Evolutionary conservation across 2,329 filamentous ascomycete genomes (phyloP), one percentile per base, ranked within the genome.

Genomic region (Phaeosphaeria sp.): DNA sequence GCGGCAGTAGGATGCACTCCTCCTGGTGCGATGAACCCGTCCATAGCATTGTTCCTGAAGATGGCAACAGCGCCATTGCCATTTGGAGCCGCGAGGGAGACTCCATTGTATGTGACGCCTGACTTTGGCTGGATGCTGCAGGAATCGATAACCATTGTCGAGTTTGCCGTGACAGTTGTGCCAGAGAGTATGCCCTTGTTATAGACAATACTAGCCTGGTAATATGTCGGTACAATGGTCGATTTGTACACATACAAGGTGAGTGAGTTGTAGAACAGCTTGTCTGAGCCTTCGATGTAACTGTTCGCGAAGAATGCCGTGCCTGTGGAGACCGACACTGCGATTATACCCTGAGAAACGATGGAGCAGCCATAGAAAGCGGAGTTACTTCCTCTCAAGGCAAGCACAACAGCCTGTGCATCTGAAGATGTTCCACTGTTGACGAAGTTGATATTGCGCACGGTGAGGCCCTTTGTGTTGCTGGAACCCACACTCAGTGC

Each of bases 311-410:
- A 74, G 24, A 83, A 60, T 1, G 72, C 74, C 0, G 77, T 67
- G 2, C 78, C 77, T 9, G 66, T 62, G 1, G 71, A 67, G 5
- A 72, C 62, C 3, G 63, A 71, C 7, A 76, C 67, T 2, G 65
- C 69, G 22, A 65, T 62, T 6, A 59, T 61, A 15, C 80, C 79
- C 0, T 76, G 74, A 6, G 79, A 75, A 4, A 82, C 64, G 5
- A 83, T 73, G 18, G 79, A 75, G 43, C 80, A 82, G n/a, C 74
- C 71, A 58, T 83, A 82, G 51, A 81, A 79, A 2, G 75, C 78
- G 24, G 79, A 77, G 5, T 81, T 78, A 17, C 61, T 68, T 17
- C 81, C 80, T 17, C 73, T 68, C 27, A 79, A 63, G 7, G 63
- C 72, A 2, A 76, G 21, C n/a, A 52, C 60, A 9, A 53, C 67